Percentiles rank a stretch among this genome's conserved stretches.
Evolutionary conservation across 371 early-diverging fungal genomes (phyloP).

Genomic region (Mortierella sp.): DNA sequence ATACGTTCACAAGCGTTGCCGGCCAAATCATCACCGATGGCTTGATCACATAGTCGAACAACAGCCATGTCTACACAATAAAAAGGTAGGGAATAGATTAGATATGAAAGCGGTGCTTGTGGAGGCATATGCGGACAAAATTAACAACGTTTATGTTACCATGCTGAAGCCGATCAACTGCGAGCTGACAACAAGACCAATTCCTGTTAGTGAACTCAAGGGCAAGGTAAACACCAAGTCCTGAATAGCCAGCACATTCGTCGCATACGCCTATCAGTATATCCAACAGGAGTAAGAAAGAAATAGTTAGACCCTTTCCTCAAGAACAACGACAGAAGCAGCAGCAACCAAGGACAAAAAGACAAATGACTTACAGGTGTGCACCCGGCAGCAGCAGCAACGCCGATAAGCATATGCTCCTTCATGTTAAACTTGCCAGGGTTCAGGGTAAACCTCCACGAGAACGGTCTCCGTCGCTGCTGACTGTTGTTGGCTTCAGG

Average conservation of each 20-base stretch:
- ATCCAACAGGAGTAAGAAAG: background rate
- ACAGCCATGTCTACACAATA: slow-evolving; percentile 39
- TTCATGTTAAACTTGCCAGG: slow-evolving; percentile 70
- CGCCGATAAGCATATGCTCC: slow-evolving; percentile 66
- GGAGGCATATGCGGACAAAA: slow-evolving; percentile 20
- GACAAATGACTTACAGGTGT: slow-evolving; percentile 38
- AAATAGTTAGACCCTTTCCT: background rate
- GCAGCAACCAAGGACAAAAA: too few species aligned
- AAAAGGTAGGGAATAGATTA: background rate
- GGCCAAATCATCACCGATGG: slow-evolving; percentile 95
- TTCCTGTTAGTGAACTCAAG: slow-evolving; percentile 61
- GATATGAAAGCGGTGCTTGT: background rate
- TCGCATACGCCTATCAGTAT: slow-evolving; percentile 61
- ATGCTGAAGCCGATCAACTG: slow-evolving; percentile 58
- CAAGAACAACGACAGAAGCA: background rate
- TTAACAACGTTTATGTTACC: slow-evolving; percentile 33
- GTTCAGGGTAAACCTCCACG: slow-evolving; percentile 58
- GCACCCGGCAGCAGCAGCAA: slow-evolving; percentile 59
- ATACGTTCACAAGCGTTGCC: slow-evolving; percentile 76
- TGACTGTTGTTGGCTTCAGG: background rate
- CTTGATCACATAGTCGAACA: slow-evolving; percentile 69
- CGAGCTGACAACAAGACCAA: slow-evolving; percentile 65
- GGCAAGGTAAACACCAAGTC: slow-evolving; percentile 59
- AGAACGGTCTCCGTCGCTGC: slow-evolving; percentile 32
- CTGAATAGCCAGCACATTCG: slow-evolving; percentile 63